Evolutionary conservation across 75 land plant genomes (phyloP).

Genomic region (Cryptomeria japonica): DNA sequence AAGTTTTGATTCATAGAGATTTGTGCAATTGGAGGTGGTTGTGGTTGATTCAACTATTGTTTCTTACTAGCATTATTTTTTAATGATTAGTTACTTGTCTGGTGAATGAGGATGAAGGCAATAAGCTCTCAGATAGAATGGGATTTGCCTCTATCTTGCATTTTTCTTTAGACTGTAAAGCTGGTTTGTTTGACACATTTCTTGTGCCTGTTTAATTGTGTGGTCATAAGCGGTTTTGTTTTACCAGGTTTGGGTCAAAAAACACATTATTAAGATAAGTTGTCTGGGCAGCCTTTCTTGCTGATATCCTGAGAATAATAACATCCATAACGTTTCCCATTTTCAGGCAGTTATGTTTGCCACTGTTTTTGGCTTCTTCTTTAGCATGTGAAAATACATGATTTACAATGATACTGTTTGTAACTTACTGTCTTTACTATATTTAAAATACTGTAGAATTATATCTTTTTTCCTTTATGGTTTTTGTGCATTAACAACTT

Average conservation of each 20-base stretch:
- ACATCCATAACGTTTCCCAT: not conserved
- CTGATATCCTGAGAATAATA: not conserved
- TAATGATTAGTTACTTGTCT: not conserved
- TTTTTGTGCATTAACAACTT: not conserved
- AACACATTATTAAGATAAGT: not conserved
- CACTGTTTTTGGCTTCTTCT: not conserved
- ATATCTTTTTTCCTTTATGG: not conserved
- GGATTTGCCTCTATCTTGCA: not conserved
- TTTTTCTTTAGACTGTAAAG: not conserved
- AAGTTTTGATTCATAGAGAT: not conserved
- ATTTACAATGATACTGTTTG: not conserved
- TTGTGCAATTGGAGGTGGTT: not conserved
- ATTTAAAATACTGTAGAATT: not conserved
- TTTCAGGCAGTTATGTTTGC: not conserved
- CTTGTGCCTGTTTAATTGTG: not conserved
- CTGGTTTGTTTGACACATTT: not conserved
- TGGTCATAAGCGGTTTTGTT: not conserved
- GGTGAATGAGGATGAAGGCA: not conserved
- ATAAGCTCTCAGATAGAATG: not conserved
- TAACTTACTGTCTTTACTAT: not conserved
- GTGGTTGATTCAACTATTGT: not conserved
- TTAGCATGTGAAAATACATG: not conserved
- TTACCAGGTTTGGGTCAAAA: not conserved
- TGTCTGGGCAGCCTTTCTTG: not conserved
- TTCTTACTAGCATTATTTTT: not conserved